phyloP scores from a whole-genome alignment of 176 grass and related monocot genomes.

The Zea luxurians region DNA sequence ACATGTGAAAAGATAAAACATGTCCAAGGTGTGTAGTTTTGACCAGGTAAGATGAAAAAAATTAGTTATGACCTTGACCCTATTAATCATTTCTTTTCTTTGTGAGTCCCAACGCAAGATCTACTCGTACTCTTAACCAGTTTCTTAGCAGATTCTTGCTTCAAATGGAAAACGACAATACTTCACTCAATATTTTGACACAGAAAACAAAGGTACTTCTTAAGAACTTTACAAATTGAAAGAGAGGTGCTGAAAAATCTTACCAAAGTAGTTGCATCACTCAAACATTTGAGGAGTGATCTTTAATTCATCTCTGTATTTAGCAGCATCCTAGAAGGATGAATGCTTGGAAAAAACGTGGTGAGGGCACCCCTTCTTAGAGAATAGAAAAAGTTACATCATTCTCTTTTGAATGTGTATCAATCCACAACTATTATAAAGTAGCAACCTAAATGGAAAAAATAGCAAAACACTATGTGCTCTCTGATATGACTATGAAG shows the following conservation, averaged over 20 bases:
- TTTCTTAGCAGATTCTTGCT: conserved; percentile 11
- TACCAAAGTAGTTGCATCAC: too few species aligned
- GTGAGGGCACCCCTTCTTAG: neutral
- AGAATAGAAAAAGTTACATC: too few species aligned
- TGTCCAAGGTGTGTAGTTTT: neutral
- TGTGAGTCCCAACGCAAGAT: neutral
- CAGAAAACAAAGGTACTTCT: too few species aligned
- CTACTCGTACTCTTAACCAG: neutral
- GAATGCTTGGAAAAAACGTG: neutral
- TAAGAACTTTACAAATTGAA: too few species aligned
- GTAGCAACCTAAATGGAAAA: neutral
- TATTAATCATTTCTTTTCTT: neutral
- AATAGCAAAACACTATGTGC: neutral
- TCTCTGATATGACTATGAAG: neutral
- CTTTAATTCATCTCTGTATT: conserved; percentile 36
- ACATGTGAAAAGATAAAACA: conserved; percentile 23
- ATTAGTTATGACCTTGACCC: too few species aligned
- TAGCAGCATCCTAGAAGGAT: conserved; percentile 45
- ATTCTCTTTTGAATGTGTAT: too few species aligned
- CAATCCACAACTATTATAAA: too few species aligned
- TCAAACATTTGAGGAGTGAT: too few species aligned
- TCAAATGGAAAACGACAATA: too few species aligned
- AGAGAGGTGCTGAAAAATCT: too few species aligned
- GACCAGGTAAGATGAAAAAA: neutral
- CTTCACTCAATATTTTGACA: neutral